Conservation (phyloP, 257 asterid genomes). For the Solanum tarapatanum region DNA sequence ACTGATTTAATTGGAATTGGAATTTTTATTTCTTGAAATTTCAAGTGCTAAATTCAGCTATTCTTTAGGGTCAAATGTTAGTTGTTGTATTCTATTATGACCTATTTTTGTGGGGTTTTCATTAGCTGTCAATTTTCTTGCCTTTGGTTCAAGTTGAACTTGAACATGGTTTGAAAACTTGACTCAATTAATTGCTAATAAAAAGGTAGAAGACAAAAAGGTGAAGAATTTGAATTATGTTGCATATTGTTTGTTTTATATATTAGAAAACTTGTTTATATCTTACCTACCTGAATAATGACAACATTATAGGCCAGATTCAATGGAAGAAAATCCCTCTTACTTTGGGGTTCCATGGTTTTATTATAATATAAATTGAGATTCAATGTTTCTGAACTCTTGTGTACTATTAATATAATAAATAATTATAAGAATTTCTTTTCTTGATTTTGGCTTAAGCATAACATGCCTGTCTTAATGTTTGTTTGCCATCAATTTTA, state of each 20-base stretch:
- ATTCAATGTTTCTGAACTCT: not conserved
- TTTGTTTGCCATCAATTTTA: not conserved
- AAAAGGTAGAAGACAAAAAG: not conserved
- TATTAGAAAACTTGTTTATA: not conserved
- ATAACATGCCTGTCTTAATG: not conserved
- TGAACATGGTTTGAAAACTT: not conserved
- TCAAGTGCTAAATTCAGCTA: not conserved
- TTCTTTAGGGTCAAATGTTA: not conserved
- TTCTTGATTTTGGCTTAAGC: not conserved
- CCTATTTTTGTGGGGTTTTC: not conserved
- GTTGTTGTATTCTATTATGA: not conserved
- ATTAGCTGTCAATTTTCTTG: not conserved
- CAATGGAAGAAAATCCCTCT: not conserved
- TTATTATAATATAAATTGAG: not conserved
- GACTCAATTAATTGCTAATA: not conserved
- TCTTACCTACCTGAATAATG: not conserved
- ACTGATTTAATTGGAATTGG: not conserved
- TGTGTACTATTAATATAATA: not conserved
- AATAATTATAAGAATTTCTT: not conserved
- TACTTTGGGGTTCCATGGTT: not conserved
- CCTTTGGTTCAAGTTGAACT: not conserved
- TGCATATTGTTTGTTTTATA: not conserved
- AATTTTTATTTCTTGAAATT: not conserved
- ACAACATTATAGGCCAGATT: not conserved
- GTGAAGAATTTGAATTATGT: not conserved